These are phyloP conservation scores for Globisporangium paroecandrum DNA, from an alignment of 352 stramenopile species.

Conservation along the genomic window DNA sequence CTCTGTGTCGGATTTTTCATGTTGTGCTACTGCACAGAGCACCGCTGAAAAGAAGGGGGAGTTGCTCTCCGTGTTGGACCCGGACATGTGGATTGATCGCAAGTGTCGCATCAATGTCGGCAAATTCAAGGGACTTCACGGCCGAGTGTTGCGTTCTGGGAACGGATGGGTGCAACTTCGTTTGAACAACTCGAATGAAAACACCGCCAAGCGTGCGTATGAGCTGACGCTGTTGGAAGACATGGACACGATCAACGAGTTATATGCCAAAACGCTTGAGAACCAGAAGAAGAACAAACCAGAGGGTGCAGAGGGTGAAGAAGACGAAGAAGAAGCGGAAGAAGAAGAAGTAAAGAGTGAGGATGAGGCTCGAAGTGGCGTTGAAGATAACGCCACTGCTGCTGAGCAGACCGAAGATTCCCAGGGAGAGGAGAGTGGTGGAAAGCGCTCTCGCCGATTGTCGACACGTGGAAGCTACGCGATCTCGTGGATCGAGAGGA, in stretches of 20 bases:
- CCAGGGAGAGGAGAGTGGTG: slow-evolving; percentile 67
- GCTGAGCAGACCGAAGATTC: slow-evolving; percentile 74
- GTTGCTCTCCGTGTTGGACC: slow-evolving; percentile 74
- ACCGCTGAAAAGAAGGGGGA: slow-evolving; percentile 43
- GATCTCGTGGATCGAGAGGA: slow-evolving; percentile 85
- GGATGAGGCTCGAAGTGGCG: slow-evolving; percentile 50
- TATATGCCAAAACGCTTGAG: slow-evolving; percentile 64
- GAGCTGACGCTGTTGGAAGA: slow-evolving; percentile 83
- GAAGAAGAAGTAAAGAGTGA: slow-evolving; percentile 61
- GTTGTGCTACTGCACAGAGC: neutral
- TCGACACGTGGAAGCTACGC: slow-evolving; percentile 80
- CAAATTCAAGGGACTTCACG: slow-evolving; percentile 80
- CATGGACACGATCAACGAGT: slow-evolving; percentile 75
- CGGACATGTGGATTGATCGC: slow-evolving; percentile 87
- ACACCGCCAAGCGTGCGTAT: slow-evolving; percentile 85
- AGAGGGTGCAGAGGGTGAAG: slow-evolving; percentile 28
- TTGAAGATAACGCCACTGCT: slow-evolving; percentile 41
- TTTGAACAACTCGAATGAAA: slow-evolving; percentile 79
- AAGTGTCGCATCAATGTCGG: slow-evolving; percentile 85
- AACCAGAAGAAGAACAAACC: slow-evolving; percentile 53
- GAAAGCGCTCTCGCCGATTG: slow-evolving; percentile 62
- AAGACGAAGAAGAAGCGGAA: slow-evolving; percentile 23
- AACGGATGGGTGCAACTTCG: slow-evolving; percentile 88
- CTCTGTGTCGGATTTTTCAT: neutral
- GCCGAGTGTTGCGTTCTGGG: slow-evolving; percentile 73